Base-by-base conservation (phyloP, 2,329 filamentous ascomycete species). In the Xylaria sp. region DNA sequence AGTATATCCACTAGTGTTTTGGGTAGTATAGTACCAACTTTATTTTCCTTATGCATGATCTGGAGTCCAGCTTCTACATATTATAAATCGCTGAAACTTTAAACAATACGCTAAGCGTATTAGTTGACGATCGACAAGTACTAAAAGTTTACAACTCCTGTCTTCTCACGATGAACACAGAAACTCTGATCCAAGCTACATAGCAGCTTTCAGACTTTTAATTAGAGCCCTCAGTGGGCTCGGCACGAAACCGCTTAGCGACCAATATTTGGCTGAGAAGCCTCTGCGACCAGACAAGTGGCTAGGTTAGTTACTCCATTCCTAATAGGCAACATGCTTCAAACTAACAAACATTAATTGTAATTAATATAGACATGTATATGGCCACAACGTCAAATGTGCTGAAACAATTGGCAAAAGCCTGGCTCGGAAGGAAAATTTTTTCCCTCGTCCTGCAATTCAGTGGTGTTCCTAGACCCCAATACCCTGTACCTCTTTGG, bases 151-250 rank as follows among this genome's bases (percentile, higher is more conserved):
- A 35, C 27, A 29, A 53, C 27, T 59, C 23, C 23, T 18, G 21
- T 35, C 23, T 18, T 54, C 9, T 54, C 35, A 37, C 59, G 66
- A 66, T 69, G 59, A 29, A 60, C 66, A 55, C 63, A 29, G 37
- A 63, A 63, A 62, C 53, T 40, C 47, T 64, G 66, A 69, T 69
- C 63, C 25, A n/a, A 58, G 57, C 62, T 23, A 58, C 48, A 44
- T 44, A n/a, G 40, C 40, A 23, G 21, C 32, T 23, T 32, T 27
- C 35, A 18, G 18, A 61, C 54, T 32, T 40, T 32, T 53, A 61
- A 64, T 37, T 16, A 60, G 42, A 42, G 12, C 42, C 5, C 5
- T 51, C 40, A 27, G 35, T 23, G 10, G 32, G 54, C 23, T 27
- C 57, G 32, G 8, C n/a, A 10, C 29, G 27, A 60, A 32, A 18